Base-by-base conservation (phyloP, 345 rosid genomes). In the Linum trigynum region DNA sequence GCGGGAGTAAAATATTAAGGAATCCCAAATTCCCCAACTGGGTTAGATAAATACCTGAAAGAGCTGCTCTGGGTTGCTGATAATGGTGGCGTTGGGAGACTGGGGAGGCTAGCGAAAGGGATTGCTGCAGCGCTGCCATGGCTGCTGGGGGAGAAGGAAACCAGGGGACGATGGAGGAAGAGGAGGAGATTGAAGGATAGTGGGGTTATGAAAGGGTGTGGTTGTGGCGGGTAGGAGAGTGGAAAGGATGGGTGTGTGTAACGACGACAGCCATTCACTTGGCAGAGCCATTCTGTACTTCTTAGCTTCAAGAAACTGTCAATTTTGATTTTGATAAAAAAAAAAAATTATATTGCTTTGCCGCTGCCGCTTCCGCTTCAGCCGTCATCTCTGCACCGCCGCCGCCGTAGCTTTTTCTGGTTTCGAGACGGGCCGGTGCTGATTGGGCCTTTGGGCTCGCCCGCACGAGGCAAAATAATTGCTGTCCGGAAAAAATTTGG, bases 71-170 rank as follows among this genome's bases (percentile, higher is more conserved):
- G 16, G 77, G 76, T 38, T 67, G 77, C 7, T 59, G 71, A 51
- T 56, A 60, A 48, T 51, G 65, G 65, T 15, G 53, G 53, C 53
- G 53, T 1, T 71, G 75, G 11, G 82, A 78, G 55, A 75, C 69
- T 15, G 83, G 81, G 59, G 87, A 72, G 43, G 76, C 71, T 15
- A 69, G 68, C 65, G 84, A 75, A 62, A 78, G 78, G 62, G 86
- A 75, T 51, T 74, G 80, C 48, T 79, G 77, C 59, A 78, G 65
- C 60, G 88, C 86, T 84, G 79, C 81, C 63, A 74, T 53, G 38
- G 14, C 51, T 7, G n/a, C 57, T 12, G 23, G 5, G n/a, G 45
- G 11, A 23, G 43, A 9, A 62, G 17, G 53, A 42, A 17, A 57
- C 59, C 56, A 40, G 11, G 64, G 48, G 60, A 9, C 62, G 39